Evolutionary conservation across 225 moss, liverwort and hornwort species (phyloP).

Genomic region (Climacium dendroides): DNA sequence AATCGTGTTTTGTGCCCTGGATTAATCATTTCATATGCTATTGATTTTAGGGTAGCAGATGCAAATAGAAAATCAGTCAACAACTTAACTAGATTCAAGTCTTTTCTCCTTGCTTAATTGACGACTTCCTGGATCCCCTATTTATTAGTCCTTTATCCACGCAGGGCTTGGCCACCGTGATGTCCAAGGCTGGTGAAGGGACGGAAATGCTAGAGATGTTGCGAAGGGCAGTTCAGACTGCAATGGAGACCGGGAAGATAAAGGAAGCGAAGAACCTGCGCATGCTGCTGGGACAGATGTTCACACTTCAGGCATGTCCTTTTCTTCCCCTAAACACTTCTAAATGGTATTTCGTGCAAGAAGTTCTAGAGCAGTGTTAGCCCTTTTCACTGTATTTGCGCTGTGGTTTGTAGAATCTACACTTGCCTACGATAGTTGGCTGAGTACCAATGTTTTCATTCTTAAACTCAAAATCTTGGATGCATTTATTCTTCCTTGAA

Average conservation of each 20-base stretch:
- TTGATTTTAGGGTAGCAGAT: neutral
- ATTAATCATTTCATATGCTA: neutral
- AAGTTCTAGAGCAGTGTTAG: neutral
- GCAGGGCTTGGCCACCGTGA: conserved; percentile 81
- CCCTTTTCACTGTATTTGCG: neutral
- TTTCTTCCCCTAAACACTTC: neutral
- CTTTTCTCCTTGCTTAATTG: neutral
- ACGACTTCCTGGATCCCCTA: neutral
- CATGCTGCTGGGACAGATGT: conserved; percentile 90
- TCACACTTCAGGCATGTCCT: conserved; percentile 54
- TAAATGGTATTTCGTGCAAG: neutral
- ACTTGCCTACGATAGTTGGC: neutral
- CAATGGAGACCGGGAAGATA: conserved; percentile 26
- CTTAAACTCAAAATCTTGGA: neutral
- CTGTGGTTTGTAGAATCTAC: neutral
- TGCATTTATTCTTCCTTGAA: neutral
- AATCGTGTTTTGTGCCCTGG: neutral
- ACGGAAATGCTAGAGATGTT: conserved; percentile 52
- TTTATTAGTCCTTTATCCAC: neutral
- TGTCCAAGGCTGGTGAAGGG: conserved; percentile 65
- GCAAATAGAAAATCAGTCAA: neutral
- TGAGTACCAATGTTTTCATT: neutral
- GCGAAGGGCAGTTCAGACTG: conserved; percentile 47
- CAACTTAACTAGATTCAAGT: neutral
- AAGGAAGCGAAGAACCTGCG: conserved; percentile 66